Evolutionary conservation across 345 rosid species (phyloP).

Genomic region (Linum usitatissimum): DNA sequence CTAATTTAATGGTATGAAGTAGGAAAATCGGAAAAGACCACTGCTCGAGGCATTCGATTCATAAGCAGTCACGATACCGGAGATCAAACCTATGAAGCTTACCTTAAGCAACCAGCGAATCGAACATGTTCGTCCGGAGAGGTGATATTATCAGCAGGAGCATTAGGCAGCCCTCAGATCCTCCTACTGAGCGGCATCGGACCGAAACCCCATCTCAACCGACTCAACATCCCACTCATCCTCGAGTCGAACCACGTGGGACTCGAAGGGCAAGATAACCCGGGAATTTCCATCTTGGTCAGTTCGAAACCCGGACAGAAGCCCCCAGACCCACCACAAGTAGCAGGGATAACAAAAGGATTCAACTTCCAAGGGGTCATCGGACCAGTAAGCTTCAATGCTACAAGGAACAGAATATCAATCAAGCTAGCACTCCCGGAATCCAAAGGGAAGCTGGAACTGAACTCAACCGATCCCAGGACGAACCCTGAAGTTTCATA

Average conservation of each 20-base stretch:
- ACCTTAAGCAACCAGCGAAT: slow-evolving; percentile 15
- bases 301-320: slow-evolving; percentile 32
- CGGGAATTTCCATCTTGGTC: slow-evolving; percentile 35
- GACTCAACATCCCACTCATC: slow-evolving; percentile 32
- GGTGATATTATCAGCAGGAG: slow-evolving; percentile 30
- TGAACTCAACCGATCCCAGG: slow-evolving; percentile 43
- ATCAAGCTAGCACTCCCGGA: slow-evolving; percentile 59
- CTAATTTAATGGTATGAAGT: slow-evolving; percentile 2
- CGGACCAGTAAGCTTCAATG: slow-evolving; percentile 34
- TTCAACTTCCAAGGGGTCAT: slow-evolving; percentile 41
- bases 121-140: slow-evolving; percentile 27
- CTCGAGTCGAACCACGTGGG: slow-evolving; percentile 39
- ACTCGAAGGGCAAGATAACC: slow-evolving; percentile 50
- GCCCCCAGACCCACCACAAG: slow-evolving; percentile 59
- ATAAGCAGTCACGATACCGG: slow-evolving; percentile 10
- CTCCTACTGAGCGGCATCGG: slow-evolving; percentile 67
- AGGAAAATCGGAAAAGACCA: slow-evolving; percentile 30
- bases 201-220: slow-evolving; percentile 35
- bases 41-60: slow-evolving; percentile 45
- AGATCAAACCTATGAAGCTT: slow-evolving; percentile 34
- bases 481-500: slow-evolving; percentile 53
- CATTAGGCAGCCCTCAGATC: slow-evolving; percentile 54
- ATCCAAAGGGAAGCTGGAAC: slow-evolving; percentile 54
- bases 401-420: slow-evolving; percentile 37
- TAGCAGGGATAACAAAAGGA: slow-evolving; percentile 10